These are phyloP conservation scores for Rhizopogon vulgaris DNA, from an alignment of 768 basidiomycete genomes.

Conservation along the genomic window DNA sequence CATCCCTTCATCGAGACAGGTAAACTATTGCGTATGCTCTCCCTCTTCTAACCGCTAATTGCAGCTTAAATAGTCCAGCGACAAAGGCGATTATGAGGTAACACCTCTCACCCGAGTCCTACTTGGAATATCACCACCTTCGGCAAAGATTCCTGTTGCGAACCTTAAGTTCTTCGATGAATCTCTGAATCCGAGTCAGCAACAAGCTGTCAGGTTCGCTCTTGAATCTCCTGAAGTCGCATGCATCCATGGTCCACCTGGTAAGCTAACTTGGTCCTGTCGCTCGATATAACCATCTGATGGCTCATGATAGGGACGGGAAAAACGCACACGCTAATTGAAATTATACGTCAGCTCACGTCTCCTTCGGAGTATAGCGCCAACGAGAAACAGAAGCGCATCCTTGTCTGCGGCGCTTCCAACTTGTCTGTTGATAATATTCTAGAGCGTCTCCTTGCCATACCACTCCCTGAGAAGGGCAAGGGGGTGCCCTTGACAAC, in stretches of 20 bases:
- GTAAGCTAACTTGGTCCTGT: conserved; percentile 27
- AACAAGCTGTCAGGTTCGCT: conserved; percentile 77
- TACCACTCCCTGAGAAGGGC: conserved; percentile 46
- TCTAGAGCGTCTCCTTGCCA: conserved; percentile 70
- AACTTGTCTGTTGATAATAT: conserved; percentile 97
- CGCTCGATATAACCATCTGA: background rate
- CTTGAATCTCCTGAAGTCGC: conserved; percentile 76
- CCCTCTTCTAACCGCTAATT: background rate
- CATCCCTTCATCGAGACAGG: conserved; percentile 20
- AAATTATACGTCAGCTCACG: conserved; percentile 83
- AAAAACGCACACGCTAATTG: conserved; percentile 93
- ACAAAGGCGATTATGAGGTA: conserved; percentile 37
- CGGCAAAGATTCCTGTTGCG: conserved; percentile 28
- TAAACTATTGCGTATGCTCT: background rate
- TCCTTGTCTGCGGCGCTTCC: conserved; percentile 90
- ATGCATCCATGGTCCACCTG: conserved; percentile 97
- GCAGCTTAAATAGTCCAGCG: conserved; percentile 24
- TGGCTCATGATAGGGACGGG: conserved; percentile 59
- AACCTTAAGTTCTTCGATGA: conserved; percentile 66
- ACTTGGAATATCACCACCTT: conserved; percentile 54
- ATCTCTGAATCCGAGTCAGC: conserved; percentile 78
- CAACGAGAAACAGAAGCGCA: conserved; percentile 48
- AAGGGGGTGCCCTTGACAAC: conserved; percentile 43
- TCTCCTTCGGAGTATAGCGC: conserved; percentile 26
- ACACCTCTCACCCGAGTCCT: conserved; percentile 61